Evolutionary conservation across 163 green algal species (phyloP).

Genomic region (Volvox carteri): DNA sequence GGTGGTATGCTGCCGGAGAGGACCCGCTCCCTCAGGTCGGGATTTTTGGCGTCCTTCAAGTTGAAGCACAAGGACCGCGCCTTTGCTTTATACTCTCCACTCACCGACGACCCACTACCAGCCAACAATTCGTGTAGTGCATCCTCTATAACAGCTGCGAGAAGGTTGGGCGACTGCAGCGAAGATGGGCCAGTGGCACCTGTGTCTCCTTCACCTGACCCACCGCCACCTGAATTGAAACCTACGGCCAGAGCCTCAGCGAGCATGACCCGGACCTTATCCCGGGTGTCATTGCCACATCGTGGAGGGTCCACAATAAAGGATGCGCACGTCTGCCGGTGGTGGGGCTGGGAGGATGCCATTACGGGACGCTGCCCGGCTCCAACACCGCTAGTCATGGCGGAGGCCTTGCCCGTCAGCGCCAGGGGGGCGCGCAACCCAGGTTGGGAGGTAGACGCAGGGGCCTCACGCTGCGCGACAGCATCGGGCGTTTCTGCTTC

Average conservation of each 20-base stretch:
- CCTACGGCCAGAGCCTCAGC: conserved; percentile 67
- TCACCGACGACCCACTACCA: conserved; percentile 64
- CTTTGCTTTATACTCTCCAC: conserved; percentile 90
- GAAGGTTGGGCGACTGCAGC: conserved; percentile 40
- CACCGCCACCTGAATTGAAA: conserved; percentile 17
- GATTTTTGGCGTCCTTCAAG: conserved; percentile 95
- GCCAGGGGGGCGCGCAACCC: background rate
- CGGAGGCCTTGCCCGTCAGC: background rate
- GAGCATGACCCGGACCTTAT: conserved; percentile 82
- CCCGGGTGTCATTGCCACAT: conserved; percentile 76
- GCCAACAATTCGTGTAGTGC: conserved; percentile 73
- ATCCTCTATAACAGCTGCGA: conserved; percentile 69
- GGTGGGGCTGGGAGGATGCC: background rate
- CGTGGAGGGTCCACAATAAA: conserved; percentile 54
- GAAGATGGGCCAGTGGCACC: background rate
- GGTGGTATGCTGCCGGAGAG: conserved; percentile 77
- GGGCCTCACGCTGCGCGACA: background rate
- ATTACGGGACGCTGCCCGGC: background rate
- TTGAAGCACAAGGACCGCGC: conserved; percentile 94
- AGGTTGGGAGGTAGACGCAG: background rate
- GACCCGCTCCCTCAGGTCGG: conserved; percentile 86
- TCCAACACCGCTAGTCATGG: background rate
- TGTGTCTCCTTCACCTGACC: conserved; percentile 18
- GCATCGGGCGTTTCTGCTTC: background rate
- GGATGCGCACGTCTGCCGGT: conserved; percentile 18